These are phyloP conservation scores for Phytopythium vexans DNA, from an alignment of 352 stramenopile genomes.

Conservation along the genomic window DNA sequence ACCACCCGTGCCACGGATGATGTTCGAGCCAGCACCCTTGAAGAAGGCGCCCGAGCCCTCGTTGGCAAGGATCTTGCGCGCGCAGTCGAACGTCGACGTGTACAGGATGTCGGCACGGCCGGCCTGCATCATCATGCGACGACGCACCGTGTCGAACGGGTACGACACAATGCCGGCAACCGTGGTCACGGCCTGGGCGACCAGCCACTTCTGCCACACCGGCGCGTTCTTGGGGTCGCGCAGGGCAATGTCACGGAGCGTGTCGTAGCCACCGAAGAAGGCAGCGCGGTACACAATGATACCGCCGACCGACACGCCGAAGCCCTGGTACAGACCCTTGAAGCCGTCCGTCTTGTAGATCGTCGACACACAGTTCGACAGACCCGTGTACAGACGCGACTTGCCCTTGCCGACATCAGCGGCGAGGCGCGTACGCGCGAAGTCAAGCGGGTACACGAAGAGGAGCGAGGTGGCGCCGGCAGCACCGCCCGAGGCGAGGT, in stretches of 20 bases:
- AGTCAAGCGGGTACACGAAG: slow-evolving; percentile 98
- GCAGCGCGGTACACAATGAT: slow-evolving; percentile 98
- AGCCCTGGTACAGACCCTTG: slow-evolving; percentile 97
- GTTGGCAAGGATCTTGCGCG: slow-evolving; percentile 95
- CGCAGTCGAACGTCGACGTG: slow-evolving; percentile 96
- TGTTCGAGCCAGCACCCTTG: slow-evolving; percentile 98
- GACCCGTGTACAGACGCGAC: slow-evolving; percentile 96
- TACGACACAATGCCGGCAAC: slow-evolving; percentile 94
- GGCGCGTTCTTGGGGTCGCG: slow-evolving; percentile 82
- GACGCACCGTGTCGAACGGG: slow-evolving; percentile 95
- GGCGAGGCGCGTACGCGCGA: slow-evolving; percentile 97
- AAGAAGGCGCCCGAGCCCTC: slow-evolving; percentile 96
- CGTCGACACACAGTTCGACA: slow-evolving; percentile 96
- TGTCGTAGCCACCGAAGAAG: slow-evolving; percentile 99
- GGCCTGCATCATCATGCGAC: slow-evolving; percentile 98
- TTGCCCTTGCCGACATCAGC: slow-evolving; percentile 97
- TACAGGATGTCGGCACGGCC: slow-evolving; percentile 97
- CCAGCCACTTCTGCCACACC: slow-evolving; percentile 89
- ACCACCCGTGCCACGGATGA: slow-evolving; percentile 98
- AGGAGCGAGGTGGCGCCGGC: slow-evolving; percentile 96
- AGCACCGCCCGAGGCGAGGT: slow-evolving; percentile 97
- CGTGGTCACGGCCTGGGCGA: slow-evolving; percentile 91
- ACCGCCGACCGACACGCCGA: slow-evolving; percentile 97
- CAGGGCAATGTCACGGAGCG: slow-evolving; percentile 88
- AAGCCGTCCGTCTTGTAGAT: slow-evolving; percentile 93